Percentiles rank a stretch among this genome's conserved stretches.
phyloP scores from a whole-genome alignment of 176 grass and related monocot genomes.

The Phoenix dactylifera region DNA sequence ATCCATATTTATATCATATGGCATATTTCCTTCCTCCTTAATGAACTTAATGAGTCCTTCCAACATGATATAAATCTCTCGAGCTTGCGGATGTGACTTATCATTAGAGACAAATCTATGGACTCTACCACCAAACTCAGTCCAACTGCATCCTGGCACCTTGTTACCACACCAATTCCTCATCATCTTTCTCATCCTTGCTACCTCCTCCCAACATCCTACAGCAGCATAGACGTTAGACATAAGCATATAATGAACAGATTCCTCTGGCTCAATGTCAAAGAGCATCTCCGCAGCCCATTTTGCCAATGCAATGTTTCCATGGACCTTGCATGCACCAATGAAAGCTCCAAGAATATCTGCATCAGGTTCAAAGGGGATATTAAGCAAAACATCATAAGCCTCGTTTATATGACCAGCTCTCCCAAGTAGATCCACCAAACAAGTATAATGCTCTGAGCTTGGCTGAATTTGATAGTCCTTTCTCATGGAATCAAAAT shows the following conservation, averaged over 20 bases:
- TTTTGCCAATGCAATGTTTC: slow-evolving; percentile 42
- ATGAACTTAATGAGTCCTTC: slow-evolving; percentile 10
- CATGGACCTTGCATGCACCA: slow-evolving; percentile 50
- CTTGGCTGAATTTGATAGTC: slow-evolving; percentile 42
- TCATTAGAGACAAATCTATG: slow-evolving; percentile 57
- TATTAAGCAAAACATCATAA: slow-evolving; percentile 29
- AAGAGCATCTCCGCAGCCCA: slow-evolving; percentile 57
- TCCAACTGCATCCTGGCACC: slow-evolving; percentile 67
- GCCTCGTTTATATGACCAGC: slow-evolving; percentile 53
- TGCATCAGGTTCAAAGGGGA: slow-evolving; percentile 29
- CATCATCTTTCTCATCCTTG: slow-evolving; percentile 36
- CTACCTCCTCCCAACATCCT: slow-evolving; percentile 42
- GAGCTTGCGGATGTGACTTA: slow-evolving; percentile 19
- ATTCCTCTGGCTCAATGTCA: slow-evolving; percentile 46
- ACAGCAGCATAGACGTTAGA: slow-evolving; percentile 50
- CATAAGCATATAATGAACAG: slow-evolving; percentile 59
- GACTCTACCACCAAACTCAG: slow-evolving; percentile 41
- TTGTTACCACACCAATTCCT: slow-evolving; percentile 32
- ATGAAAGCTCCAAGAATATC: slow-evolving; percentile 64
- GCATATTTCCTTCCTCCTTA: neutral
- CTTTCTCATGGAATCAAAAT: slow-evolving; percentile 51
- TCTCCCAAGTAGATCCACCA: slow-evolving; percentile 73
- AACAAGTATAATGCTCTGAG: slow-evolving; percentile 54
- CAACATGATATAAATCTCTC: slow-evolving; percentile 39
- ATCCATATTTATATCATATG: too few relatives aligned